phyloP scores from a whole-genome alignment of 495 filamentous ascomycete species.

The Parachaetomium inaequale region DNA sequence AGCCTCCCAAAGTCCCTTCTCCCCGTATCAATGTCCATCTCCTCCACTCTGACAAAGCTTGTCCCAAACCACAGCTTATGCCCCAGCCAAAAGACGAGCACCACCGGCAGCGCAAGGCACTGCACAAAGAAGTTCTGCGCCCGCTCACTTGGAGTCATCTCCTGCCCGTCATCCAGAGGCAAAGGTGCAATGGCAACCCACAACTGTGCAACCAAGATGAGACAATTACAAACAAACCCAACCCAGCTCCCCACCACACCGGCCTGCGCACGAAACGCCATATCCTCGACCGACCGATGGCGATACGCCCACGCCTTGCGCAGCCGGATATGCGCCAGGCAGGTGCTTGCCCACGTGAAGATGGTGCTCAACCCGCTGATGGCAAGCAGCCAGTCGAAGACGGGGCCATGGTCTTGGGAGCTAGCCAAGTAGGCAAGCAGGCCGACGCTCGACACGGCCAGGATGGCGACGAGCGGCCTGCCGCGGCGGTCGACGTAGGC shows the following conservation, averaged over 20 bases:
- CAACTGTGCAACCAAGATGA: slow-evolving; percentile 83
- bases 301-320: slow-evolving; percentile 71
- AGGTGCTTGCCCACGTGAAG: slow-evolving; percentile 93
- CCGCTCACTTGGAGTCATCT: slow-evolving; percentile 34
- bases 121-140: slow-evolving; percentile 66
- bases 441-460: slow-evolving; percentile 64
- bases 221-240: slow-evolving; percentile 71
- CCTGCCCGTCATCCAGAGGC: background rate
- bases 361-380: slow-evolving; percentile 84
- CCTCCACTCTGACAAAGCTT: slow-evolving; percentile 55
- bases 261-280: slow-evolving; percentile 78
- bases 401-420: slow-evolving; percentile 53
- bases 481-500: slow-evolving; percentile 82
- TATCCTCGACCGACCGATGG: slow-evolving; percentile 68
- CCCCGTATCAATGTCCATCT: slow-evolving; percentile 91
- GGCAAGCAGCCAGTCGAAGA: slow-evolving; percentile 87
- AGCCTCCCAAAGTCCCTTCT: slow-evolving; percentile 77
- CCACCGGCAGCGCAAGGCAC: slow-evolving; percentile 80
- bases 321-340: slow-evolving; percentile 86
- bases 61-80: slow-evolving; percentile 80
- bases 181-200: slow-evolving; percentile 84
- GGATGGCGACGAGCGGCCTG: slow-evolving; percentile 71
- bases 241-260: slow-evolving; percentile 83
- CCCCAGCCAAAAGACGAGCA: slow-evolving; percentile 67
- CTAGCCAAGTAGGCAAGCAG: slow-evolving; percentile 77